phyloP scores from a whole-genome alignment of 2,329 filamentous ascomycete species.

The Apiospora koreana region DNA sequence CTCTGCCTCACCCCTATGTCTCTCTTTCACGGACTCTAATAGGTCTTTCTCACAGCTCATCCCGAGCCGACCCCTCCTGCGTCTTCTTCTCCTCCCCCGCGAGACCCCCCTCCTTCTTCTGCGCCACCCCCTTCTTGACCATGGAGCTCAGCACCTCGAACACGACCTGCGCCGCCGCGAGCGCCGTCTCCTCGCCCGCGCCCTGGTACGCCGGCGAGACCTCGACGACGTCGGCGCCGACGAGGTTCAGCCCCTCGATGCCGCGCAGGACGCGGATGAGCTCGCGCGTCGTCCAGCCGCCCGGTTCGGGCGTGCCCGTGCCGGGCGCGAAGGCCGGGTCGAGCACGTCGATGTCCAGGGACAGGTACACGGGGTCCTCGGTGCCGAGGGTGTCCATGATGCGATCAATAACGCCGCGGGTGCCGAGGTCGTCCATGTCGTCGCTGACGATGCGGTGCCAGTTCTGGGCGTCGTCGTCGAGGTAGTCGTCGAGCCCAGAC shows the following conservation, averaged over 20 bases:
- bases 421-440: conserved; percentile 83
- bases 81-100: neutral
- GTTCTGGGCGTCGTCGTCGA: conserved; percentile 72
- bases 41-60: conserved; percentile 20
- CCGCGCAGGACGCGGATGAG: conserved; percentile 81
- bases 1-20: neutral
- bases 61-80: neutral
- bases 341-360: conserved; percentile 75
- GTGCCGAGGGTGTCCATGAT: conserved; percentile 75
- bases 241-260: conserved; percentile 79
- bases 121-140: conserved; percentile 54
- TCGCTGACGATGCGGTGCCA: conserved; percentile 81
- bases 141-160: conserved; percentile 84
- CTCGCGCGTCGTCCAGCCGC: conserved; percentile 89
- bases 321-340: conserved; percentile 69
- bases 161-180: conserved; percentile 81
- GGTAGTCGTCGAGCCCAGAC: conserved; percentile 68
- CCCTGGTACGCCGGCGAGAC: conserved; percentile 85
- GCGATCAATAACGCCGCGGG: conserved; percentile 65
- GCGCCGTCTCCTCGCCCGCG: conserved; percentile 74
- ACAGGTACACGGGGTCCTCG: conserved; percentile 78
- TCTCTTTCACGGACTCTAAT: no score
- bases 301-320: conserved; percentile 86
- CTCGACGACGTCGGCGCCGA: conserved; percentile 90
- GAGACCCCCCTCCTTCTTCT: no score